These are phyloP conservation scores for Effrenium voratum DNA, from an alignment of 73 alveolate species.

Conservation along the genomic window DNA sequence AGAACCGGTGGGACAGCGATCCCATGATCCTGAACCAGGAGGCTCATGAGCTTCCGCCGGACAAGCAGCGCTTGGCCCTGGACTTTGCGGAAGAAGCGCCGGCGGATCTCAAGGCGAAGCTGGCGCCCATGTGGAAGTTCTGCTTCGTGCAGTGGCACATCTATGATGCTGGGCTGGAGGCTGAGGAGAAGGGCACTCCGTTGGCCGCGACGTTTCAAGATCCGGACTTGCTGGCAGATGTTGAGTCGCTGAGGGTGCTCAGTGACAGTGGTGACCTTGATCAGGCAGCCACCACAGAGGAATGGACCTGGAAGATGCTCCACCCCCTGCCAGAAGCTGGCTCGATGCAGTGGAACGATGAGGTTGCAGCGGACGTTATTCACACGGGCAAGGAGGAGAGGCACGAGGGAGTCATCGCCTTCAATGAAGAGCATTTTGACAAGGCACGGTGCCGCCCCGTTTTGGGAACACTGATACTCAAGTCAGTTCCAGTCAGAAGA, in stretches of 20 bases:
- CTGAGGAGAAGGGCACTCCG: constrained; percentile 39
- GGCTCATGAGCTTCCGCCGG: constrained; percentile 59
- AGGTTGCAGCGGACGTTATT: not conserved
- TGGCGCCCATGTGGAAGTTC: constrained; percentile 81
- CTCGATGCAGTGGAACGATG: constrained; percentile 41
- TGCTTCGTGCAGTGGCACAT: constrained; percentile 90
- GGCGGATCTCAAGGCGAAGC: constrained; percentile 35
- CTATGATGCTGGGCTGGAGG: constrained; percentile 66
- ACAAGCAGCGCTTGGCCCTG: constrained; percentile 51
- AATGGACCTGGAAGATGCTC: constrained; percentile 74
- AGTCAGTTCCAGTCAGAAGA: not conserved
- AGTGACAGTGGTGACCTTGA: constrained; percentile 68
- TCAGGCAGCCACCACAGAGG: constrained; percentile 55
- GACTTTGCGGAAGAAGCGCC: constrained; percentile 76
- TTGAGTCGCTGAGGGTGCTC: constrained; percentile 42
- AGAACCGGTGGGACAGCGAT: constrained; percentile 86
- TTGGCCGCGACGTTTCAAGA: constrained; percentile 44
- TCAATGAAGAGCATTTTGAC: constrained; percentile 67
- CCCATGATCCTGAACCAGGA: constrained; percentile 86
- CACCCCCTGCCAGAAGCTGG: constrained; percentile 64
- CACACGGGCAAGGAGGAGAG: constrained; percentile 69
- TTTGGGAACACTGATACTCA: no score
- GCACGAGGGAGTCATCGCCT: constrained; percentile 74
- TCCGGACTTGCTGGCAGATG: constrained; percentile 56
- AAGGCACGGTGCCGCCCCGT: not conserved